Evolutionary conservation across 306 rosid genomes (phyloP).

Genomic region (Macrotyloma uniflorum): DNA sequence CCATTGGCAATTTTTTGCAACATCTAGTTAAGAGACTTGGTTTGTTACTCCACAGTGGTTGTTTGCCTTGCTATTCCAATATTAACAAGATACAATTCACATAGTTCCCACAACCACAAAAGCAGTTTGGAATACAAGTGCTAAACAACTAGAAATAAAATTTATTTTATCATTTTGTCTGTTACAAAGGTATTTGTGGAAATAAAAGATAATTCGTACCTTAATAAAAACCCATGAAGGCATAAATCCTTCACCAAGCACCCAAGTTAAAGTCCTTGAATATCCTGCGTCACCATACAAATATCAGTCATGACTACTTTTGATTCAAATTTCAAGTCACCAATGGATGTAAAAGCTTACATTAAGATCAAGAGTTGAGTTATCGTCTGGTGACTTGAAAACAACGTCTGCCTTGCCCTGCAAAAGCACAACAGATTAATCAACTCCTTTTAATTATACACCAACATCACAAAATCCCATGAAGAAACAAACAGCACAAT

Average conservation of each 20-base stretch:
- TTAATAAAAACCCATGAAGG: conserved; percentile 95
- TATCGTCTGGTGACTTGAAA: conserved; percentile 70
- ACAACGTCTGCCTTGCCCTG: conserved; percentile 86
- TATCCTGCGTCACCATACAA: conserved; percentile 61
- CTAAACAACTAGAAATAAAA: conserved; percentile 12
- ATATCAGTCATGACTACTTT: conserved; percentile 11
- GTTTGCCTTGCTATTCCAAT: background rate
- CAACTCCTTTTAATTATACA: background rate
- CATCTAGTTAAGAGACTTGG: background rate
- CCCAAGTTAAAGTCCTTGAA: conserved; percentile 98
- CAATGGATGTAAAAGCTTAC: conserved; percentile 46
- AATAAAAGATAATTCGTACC: conserved; percentile 45
- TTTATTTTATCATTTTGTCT: background rate
- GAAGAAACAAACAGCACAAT: conserved; percentile 23
- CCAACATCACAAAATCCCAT: background rate
- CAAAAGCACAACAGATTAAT: conserved; percentile 38
- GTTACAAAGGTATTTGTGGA: background rate
- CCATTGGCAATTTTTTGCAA: background rate
- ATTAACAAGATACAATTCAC: background rate
- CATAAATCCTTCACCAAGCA: conserved; percentile 93
- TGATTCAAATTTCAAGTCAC: conserved; percentile 28
- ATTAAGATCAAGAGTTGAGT: conserved; percentile 70
- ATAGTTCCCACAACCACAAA: background rate
- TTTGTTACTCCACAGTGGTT: background rate
- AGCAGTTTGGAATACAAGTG: conserved; percentile 7